Evolutionary conservation across 179 eudicot species (phyloP), one percentile per base, ranked within the genome.

Genomic region (Drosera spatulata): DNA sequence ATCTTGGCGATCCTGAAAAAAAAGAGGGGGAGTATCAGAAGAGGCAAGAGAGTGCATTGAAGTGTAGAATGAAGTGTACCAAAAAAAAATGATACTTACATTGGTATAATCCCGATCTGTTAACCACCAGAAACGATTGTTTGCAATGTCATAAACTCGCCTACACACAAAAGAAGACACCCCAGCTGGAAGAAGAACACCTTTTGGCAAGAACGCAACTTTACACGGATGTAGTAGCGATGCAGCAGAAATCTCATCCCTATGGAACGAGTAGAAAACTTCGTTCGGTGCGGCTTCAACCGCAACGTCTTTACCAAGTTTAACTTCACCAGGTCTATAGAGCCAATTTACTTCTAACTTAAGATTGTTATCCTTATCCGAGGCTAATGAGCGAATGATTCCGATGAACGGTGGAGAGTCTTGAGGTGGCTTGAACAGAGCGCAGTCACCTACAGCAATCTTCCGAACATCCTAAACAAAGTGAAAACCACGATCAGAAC

Each of bases 171-270:
- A 90, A 63, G 96, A 84, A 65, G 91, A 83, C 62, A 70, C 56
- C 71, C 88, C 96, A 64, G 84, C 56, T 39, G 97, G 99, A 77
- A 94, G 82, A 60, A 87, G 91, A 71, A 62, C 87, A 71, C 97
- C 96, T 83, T 77, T 85, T 63, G 86, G 95, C 64, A 90, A 80
- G 73, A 94, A 94, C 58, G 99, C 85, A 71, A 94, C 96, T 86
- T 86, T 94, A 79, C 99, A 94, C 39, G 91, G 99, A 79, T 94
- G 97, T 33, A 94, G 82, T 69, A 94, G 68, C 38, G 96, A 87
- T 59, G 87, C 97, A 79, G 95, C 97, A 66, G 88, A 83, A 74
- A 81, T 79, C 81, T 94, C 87, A 80, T 85, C 96, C 82, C 81
- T 80, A 56, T 90, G 96, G 62, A 90, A 94, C 10, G 99, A 94